Conservation (phyloP, 2,329 filamentous ascomycete species). For the Fusarium transvaalense region DNA sequence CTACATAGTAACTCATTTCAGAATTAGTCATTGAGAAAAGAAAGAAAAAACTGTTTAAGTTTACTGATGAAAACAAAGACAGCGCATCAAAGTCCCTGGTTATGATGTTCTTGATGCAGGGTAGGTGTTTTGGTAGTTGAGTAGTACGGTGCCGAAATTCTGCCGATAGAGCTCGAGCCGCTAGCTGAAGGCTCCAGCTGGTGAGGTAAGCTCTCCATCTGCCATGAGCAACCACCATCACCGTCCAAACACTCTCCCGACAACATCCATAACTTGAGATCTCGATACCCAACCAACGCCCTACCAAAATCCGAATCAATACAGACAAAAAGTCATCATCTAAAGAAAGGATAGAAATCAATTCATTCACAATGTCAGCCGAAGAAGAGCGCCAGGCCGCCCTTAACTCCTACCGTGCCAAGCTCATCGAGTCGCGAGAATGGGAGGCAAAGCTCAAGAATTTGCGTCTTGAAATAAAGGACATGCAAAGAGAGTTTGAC, state of each 20-base stretch:
- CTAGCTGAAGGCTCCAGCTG: slow-evolving; percentile 55
- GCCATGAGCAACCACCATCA: slow-evolving; percentile 41
- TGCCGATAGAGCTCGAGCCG: slow-evolving; percentile 46
- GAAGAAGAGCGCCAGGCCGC: slow-evolving; percentile 75
- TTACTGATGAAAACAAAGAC: not conserved
- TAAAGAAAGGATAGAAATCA: slow-evolving; percentile 5
- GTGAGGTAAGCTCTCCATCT: slow-evolving; percentile 58
- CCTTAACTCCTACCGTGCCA: slow-evolving; percentile 81
- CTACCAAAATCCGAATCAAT: not conserved
- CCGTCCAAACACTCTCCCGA: slow-evolving; percentile 30
- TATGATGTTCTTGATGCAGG: not conserved
- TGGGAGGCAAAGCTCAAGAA: slow-evolving; percentile 98
- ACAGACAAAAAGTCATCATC: not conserved
- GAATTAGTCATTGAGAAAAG: too few relatives aligned
- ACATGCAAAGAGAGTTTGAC: slow-evolving; percentile 93
- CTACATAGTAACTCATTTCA: too few relatives aligned
- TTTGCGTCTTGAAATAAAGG: slow-evolving; percentile 95
- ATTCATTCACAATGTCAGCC: slow-evolving; percentile 59
- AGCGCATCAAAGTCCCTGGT: not conserved
- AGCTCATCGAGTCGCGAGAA: slow-evolving; percentile 93
- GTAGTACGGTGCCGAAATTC: slow-evolving; percentile 48
- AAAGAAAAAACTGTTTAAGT: not conserved
- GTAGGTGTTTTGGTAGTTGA: not conserved
- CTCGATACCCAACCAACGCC: slow-evolving; percentile 23
- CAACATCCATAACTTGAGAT: slow-evolving; percentile 34